These are phyloP conservation scores for Psilocybe subaeruginosa DNA, from an alignment of 768 basidiomycete genomes.

Conservation along the genomic window DNA sequence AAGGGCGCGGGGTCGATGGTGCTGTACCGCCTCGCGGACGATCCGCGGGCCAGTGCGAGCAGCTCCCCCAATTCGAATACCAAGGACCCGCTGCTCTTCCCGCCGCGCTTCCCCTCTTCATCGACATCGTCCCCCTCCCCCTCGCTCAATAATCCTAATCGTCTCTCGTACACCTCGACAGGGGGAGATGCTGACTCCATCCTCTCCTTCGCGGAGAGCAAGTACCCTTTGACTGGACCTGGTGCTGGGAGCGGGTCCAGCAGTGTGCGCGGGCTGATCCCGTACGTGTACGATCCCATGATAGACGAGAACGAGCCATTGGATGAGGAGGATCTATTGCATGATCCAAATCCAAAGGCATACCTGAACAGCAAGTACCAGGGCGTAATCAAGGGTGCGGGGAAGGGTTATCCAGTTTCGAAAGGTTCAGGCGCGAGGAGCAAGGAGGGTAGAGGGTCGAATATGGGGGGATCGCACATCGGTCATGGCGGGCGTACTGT, in stretches of 20 bases:
- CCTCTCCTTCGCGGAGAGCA: constrained; percentile 62
- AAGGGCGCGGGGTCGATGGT: constrained; percentile 47
- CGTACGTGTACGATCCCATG: constrained; percentile 74
- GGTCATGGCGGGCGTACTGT: not conserved
- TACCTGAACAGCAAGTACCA: not conserved
- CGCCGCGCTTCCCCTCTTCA: constrained; percentile 3
- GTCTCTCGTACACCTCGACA: constrained; percentile 32
- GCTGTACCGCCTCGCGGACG: constrained; percentile 61
- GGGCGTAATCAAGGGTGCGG: not conserved
- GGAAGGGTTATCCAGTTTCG: not conserved
- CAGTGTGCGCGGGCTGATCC: constrained; percentile 47
- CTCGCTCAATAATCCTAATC: constrained; percentile 30
- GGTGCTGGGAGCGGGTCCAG: not conserved
- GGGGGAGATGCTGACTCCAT: constrained; percentile 39
- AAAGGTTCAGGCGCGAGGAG: no score
- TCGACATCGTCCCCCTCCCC: constrained; percentile 22
- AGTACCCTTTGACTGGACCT: constrained; percentile 52
- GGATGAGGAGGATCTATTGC: constrained; percentile 79
- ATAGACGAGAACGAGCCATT: constrained; percentile 54
- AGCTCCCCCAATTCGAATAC: no score
- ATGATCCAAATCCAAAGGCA: constrained; percentile 52
- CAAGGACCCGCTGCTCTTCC: not conserved
- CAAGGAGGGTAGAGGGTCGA: no score
- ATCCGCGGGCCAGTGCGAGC: constrained; percentile 18
- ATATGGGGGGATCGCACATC: not conserved